Evolutionary conservation across 129 eudicot species (phyloP).

Genomic region (Oenanthe sinensis): DNA sequence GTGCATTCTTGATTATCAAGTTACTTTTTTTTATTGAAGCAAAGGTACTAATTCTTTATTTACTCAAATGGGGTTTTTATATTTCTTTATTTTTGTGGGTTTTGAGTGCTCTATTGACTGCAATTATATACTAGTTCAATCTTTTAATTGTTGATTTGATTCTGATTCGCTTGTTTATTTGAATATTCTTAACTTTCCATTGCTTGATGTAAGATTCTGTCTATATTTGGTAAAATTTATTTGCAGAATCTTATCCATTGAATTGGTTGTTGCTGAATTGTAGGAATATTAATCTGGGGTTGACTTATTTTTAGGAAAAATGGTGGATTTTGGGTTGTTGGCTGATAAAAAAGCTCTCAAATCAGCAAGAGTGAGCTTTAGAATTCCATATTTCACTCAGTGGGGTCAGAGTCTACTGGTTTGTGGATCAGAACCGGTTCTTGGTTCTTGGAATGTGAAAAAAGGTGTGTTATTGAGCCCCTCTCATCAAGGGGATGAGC

Average conservation of each 20-base stretch:
- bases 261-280: slow-evolving; percentile 16
- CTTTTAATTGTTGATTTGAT: background rate
- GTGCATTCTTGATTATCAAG: slow-evolving; percentile 20
- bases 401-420: slow-evolving; percentile 94
- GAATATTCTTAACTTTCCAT: background rate
- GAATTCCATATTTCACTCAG: slow-evolving; percentile 82
- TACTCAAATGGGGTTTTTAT: background rate
- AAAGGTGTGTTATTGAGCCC: slow-evolving; percentile 74
- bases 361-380: slow-evolving; percentile 59
- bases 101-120: background rate
- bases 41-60: slow-evolving; percentile 22
- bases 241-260: slow-evolving; percentile 3
- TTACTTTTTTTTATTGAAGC: slow-evolving; percentile 23
- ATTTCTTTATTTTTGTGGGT: background rate
- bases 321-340: slow-evolving; percentile 67
- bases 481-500: slow-evolving; percentile 72
- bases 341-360: slow-evolving; percentile 44
- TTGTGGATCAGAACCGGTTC: slow-evolving; percentile 74
- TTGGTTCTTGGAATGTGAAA: slow-evolving; percentile 89
- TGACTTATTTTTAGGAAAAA: slow-evolving; percentile 17
- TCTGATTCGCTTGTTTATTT: background rate
- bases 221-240: background rate
- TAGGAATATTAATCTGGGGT: background rate
- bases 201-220: slow-evolving; percentile 7
- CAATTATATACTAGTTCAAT: background rate